Evolutionary conservation across 2,329 filamentous ascomycete genomes (phyloP), one percentile per base, ranked within the genome.

Genomic region (Hypoxylon sp.): DNA sequence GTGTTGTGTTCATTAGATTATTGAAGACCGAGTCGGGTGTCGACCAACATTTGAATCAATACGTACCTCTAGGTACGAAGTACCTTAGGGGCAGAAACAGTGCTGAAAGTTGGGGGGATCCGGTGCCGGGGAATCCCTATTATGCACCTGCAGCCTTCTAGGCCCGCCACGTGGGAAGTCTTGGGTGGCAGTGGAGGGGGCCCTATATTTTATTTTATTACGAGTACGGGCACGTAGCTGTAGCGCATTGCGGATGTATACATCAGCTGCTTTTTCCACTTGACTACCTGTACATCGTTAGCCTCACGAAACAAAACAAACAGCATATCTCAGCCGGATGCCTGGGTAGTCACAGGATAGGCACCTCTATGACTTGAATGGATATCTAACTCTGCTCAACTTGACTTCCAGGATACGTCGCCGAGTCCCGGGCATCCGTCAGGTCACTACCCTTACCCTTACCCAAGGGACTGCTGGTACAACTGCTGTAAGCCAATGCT

Each of bases 131-230:
- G 24, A 10, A 29, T 17, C 3, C 7, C 13, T 31, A 6, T 26
- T 31, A 33, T 35, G 10, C 29, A 35, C n/a, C n/a, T n/a, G n/a
- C n/a, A 8, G 29, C 11, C 40, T 43, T 31, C 53, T 15, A 50
- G 53, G 40, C n/a, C n/a, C 15, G 50, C 59, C 59, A 62, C 55
- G 59, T 62, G 59, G 51, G 55, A 49, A 42, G 5, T 23, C n/a
- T n/a, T 49, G 48, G 35, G 55, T 58, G 53, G 42, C 48, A 38
- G 48, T 52, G 47, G 55, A n/a, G 38, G 37, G 31, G 31, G 31
- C 31, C 7, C 1, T 5, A n/a, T n/a, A n/a, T 20, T 33, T 40
- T 27, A 47, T 40, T 24, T n/a, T 26, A 18, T 47, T 23, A 23
- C 54, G 51, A 42, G 54, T 31, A 58, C 42, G 48, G 43, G 43